Evolutionary conservation across 148 eudicot genomes (phyloP), one percentile per base, ranked within the genome.

Genomic region (Fagopyrum esculentum): DNA sequence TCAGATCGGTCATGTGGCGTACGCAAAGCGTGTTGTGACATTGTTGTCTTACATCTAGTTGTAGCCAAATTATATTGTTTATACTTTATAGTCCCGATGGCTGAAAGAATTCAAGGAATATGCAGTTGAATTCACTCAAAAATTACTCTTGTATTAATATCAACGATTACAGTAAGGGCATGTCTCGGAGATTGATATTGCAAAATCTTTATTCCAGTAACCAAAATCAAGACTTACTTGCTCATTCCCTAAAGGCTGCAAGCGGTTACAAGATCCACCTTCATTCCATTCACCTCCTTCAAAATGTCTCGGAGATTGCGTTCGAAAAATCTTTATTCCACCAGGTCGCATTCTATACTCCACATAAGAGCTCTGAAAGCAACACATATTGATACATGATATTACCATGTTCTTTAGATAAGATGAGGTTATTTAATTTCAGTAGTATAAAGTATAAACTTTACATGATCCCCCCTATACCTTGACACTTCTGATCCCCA

Each of bases 221-320:
- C 3, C 2, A 35, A 4, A 69, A 17, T 12, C 48, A 73, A 69
- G 16, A 72, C 87, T 73, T 76, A 90, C 98, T 86, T 89, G 87
- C 50, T 78, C 73, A 4, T 84, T 76, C 52, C 78, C 75, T 73
- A 92, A 75, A 81, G 98, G 98, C 76, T 86, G 84, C 55, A 74
- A 44, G 60, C 93, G 92, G 55, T 80, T 86, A 78, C 97, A 95
- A 66, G 97, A 85, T 78, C 98, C 98, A 77, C 97, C 97, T 79
- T 92, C 86, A 81, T 95, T 74, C 97, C 98, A 92, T 51, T 95
- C 93, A 72, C 98, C 97, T 71, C 98, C 98, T 88, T 95, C 97
- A 86, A 95, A 95, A 80, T 95, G 97, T 74, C 98, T 81, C 17
- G 98, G 97, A 48, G 97, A 95, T 86, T 95, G 93, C 22, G 91